Conservation (phyloP, 176 grass and related monocot species). For the Lolium perenne region DNA sequence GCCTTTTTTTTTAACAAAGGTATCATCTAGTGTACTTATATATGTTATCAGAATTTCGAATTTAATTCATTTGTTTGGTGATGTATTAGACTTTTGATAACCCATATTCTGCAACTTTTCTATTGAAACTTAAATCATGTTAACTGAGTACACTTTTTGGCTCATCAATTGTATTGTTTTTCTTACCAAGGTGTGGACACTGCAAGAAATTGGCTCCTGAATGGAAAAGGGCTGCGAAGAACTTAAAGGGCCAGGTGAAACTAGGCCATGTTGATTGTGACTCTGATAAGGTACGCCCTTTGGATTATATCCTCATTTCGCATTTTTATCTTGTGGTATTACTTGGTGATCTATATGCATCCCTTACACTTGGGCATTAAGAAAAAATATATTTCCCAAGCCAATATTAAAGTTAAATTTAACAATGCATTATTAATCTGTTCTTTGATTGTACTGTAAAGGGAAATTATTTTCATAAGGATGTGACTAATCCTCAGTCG, state of each 20-base stretch:
- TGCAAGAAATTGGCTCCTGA: conserved; percentile 99
- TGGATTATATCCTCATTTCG: conserved; percentile 17
- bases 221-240: conserved; percentile 97
- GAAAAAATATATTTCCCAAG: background rate
- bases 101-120: background rate
- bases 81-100: background rate
- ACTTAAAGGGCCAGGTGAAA: conserved; percentile 95
- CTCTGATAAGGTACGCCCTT: conserved; percentile 71
- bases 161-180: conserved; percentile 32
- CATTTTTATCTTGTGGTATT: background rate
- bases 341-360: background rate
- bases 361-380: background rate
- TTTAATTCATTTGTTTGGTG: background rate
- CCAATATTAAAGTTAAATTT: background rate
- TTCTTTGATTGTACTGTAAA: conserved; percentile 5
- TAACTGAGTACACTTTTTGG: conserved; percentile 30
- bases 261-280: conserved; percentile 98
- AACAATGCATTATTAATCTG: conserved; percentile 23
- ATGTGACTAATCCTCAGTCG: too few relatives aligned
- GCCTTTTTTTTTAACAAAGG: too few relatives aligned
- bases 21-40: background rate
- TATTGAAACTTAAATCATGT: background rate
- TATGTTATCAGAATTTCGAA: conserved; percentile 3
- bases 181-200: conserved; percentile 83
- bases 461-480: background rate